Base-by-base conservation (phyloP, 345 rosid species). In the Isatis tinctoria region DNA sequence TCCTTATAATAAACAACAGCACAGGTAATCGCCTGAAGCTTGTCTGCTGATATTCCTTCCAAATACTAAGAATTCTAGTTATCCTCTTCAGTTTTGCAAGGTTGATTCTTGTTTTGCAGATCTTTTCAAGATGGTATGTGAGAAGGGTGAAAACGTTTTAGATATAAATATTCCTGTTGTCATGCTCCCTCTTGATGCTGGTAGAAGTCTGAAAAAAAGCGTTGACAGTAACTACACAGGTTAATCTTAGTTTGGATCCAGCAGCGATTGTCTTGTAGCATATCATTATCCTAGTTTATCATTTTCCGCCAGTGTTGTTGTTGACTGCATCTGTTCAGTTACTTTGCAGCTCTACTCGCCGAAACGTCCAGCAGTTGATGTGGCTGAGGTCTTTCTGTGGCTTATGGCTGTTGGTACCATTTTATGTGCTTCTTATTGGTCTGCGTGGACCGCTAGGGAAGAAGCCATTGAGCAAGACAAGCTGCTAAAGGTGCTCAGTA, bases 351-450 rank as follows among this genome's bases (percentile, higher is more conserved):
- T 92, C 47, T 95, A 92, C 84, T 92, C 99, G 27, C 99, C 99
- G 11, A 82, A 49, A 68, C 97, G 99, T 43, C 97, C 97, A 17
- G 75, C 83, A 20, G 96, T 95, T 70, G 99, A 95, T 63, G 89
- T 92, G 73, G 97, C 99, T 41, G 99, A 95, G 88, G 97, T 95
- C 59, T 95, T 95, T 74, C 79, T 95, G 22, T 95, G 99, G 99
- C 94, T 95, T 67, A 92, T 95, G 97, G 99, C 99, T 70, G 96
- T 90, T 45, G 92, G 96, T 61, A 92, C 96, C 68, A 92, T 95
- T 44, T 75, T 92, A 68, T 88, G 96, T 83, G 93, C 96, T 69
- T 88, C 97, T 66, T 94, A 84, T 69, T 91, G 98, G 98, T 94
- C 98, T 26, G 98, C 96, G 18, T 87, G 92, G 91, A 92, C 88